Percentiles rank a stretch among this genome's conserved stretches.
Evolutionary conservation across 1,284 basidiomycete genomes (phyloP).

Genomic region (Ganoderma lingzhi): DNA sequence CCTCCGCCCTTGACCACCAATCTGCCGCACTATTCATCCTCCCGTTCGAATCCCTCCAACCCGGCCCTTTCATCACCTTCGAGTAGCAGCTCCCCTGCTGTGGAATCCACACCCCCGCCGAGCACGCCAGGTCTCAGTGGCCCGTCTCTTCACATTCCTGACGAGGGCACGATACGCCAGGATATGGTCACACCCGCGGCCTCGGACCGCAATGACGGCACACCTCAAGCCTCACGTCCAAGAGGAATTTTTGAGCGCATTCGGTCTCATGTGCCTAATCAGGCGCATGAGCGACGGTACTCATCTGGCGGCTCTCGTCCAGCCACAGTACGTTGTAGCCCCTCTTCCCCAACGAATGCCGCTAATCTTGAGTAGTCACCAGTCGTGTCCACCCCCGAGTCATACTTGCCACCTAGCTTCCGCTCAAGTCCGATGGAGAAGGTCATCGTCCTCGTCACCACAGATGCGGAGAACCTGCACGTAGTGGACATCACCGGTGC

Average conservation of each 20-base stretch:
- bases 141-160: constrained; percentile 51
- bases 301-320: constrained; percentile 35
- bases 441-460: constrained; percentile 78
- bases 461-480: constrained; percentile 83
- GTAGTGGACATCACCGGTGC: constrained; percentile 83
- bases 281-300: constrained; percentile 14
- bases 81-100: constrained; percentile 67
- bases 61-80: constrained; percentile 71
- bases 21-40: constrained; percentile 45
- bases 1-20: constrained; percentile 50
- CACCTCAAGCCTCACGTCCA: constrained; percentile 32
- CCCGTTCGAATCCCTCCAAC: constrained; percentile 54
- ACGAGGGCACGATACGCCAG: constrained; percentile 47
- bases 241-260: constrained; percentile 31
- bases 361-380: constrained; percentile 50
- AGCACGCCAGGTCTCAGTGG: constrained; percentile 63
- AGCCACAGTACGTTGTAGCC: constrained; percentile 48
- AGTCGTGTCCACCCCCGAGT: constrained; percentile 47
- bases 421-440: constrained; percentile 47
- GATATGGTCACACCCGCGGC: constrained; percentile 41
- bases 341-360: neutral
- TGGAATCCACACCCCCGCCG: constrained; percentile 68
- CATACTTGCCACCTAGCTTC: constrained; percentile 33
- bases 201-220: constrained; percentile 37
- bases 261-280: constrained; percentile 13